Percentiles rank a stretch among this genome's conserved stretches.
phyloP scores from a whole-genome alignment of 2,329 filamentous ascomycete species.

The Aspergillus costaricaensis region DNA sequence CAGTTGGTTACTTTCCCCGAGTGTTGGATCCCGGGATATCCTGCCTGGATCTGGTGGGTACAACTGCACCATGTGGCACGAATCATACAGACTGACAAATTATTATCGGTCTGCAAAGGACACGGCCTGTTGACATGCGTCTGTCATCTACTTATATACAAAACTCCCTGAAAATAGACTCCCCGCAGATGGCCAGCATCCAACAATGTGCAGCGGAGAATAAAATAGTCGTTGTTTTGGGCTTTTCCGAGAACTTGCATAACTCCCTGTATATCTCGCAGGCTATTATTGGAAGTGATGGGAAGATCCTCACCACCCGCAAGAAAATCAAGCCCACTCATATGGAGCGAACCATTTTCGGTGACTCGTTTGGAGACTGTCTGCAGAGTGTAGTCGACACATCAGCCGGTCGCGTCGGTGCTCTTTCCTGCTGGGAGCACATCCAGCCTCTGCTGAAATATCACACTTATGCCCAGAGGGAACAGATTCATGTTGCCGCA shows the following conservation, averaged over 20 bases:
- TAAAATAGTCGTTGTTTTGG: constrained; percentile 47
- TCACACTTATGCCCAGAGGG: constrained; percentile 47
- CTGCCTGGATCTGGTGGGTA: constrained; percentile 49
- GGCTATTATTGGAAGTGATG: constrained; percentile 46
- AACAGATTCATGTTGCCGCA: constrained; percentile 51
- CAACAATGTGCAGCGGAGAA: constrained; percentile 36
- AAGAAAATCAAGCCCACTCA: constrained; percentile 58
- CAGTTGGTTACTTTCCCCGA: constrained; percentile 59
- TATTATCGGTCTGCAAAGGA: constrained; percentile 23
- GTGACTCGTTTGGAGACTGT: constrained; percentile 46
- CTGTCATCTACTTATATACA: constrained; percentile 35
- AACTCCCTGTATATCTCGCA: constrained; percentile 51
- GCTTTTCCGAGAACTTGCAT: constrained; percentile 46
- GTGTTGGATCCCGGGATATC: constrained; percentile 59
- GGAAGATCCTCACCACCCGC: constrained; percentile 44
- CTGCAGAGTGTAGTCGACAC: constrained; percentile 45
- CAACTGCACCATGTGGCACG: not conserved
- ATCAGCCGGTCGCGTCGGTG: constrained; percentile 46
- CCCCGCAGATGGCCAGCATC: constrained; percentile 43
- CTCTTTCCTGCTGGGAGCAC: constrained; percentile 56
- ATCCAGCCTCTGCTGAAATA: constrained; percentile 54
- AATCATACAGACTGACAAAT: not conserved
- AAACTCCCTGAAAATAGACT: constrained; percentile 34
- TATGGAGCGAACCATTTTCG: constrained; percentile 55
- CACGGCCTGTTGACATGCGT: constrained; percentile 33